Evolutionary conservation across 108 stramenopile genomes (phyloP).

Genomic region (Cylindrotheca fusiformis): DNA sequence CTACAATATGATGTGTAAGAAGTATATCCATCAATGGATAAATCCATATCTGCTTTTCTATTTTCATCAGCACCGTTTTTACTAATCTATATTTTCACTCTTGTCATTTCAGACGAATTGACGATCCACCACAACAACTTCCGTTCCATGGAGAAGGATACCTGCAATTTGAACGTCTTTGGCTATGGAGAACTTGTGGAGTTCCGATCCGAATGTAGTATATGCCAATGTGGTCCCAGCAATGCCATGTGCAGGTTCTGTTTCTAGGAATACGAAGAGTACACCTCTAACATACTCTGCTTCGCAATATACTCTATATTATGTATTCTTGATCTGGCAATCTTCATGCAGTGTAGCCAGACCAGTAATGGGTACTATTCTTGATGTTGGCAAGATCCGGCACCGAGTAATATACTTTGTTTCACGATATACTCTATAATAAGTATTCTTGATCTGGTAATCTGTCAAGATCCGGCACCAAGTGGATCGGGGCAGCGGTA

Average conservation of each 20-base stretch:
- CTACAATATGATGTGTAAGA: conserved; percentile 16
- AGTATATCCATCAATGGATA: conserved; percentile 4
- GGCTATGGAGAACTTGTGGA: conserved; percentile 33
- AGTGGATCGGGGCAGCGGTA: too few species aligned
- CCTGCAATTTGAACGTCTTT: conserved; percentile 29
- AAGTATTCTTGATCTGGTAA: too few species aligned
- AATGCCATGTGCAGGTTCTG: background rate
- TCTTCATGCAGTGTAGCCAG: too few species aligned
- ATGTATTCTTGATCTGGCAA: too few species aligned
- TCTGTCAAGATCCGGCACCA: too few species aligned
- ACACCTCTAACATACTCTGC: too few species aligned
- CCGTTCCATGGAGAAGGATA: conserved; percentile 7
- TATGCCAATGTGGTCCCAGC: conserved; percentile 27
- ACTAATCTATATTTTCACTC: background rate
- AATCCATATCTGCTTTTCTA: background rate
- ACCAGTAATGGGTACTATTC: too few species aligned
- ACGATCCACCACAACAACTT: conserved; percentile 37
- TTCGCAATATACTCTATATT: too few species aligned
- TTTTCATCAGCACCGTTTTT: background rate
- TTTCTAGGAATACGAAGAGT: too few species aligned
- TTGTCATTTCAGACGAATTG: conserved; percentile 10
- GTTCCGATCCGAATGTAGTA: conserved; percentile 41
- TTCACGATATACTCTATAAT: too few species aligned
- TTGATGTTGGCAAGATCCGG: too few species aligned
- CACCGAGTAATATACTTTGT: too few species aligned